A percentile compares a stretch with the other conserved stretches of the same genome.
Evolutionary conservation across 2,329 filamentous ascomycete species (phyloP).

Genomic region (Pyricularia sp.): DNA sequence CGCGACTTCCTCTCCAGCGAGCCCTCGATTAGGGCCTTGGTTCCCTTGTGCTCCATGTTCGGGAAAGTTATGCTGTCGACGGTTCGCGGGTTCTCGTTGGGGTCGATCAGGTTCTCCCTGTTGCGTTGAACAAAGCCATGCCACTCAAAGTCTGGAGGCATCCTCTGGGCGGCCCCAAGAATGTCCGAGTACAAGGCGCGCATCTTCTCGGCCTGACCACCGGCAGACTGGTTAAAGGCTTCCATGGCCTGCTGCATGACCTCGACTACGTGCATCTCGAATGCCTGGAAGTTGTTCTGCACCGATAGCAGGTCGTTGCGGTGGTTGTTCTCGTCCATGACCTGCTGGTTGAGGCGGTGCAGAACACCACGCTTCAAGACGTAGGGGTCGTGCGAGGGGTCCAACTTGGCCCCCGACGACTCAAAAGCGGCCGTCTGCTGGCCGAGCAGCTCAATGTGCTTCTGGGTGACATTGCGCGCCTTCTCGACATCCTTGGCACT

Average conservation of each 20-base stretch:
- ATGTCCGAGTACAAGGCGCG: slow-evolving; percentile 81
- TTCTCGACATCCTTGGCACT: slow-evolving; percentile 87
- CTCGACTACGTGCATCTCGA: slow-evolving; percentile 77
- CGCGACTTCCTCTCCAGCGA: slow-evolving; percentile 84
- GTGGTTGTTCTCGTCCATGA: slow-evolving; percentile 93
- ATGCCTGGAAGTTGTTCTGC: slow-evolving; percentile 82
- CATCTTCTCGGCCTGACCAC: slow-evolving; percentile 72
- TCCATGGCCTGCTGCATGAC: slow-evolving; percentile 76
- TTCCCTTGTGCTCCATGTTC: slow-evolving; percentile 76
- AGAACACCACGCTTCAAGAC: slow-evolving; percentile 72
- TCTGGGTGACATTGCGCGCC: slow-evolving; percentile 76
- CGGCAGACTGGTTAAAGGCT: slow-evolving; percentile 73
- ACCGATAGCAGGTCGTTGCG: slow-evolving; percentile 82
- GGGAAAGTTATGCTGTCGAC: slow-evolving; percentile 72
- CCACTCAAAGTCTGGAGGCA: slow-evolving; percentile 88
- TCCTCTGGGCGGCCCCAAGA: slow-evolving; percentile 62
- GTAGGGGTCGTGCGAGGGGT: slow-evolving; percentile 75
- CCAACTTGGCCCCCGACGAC: slow-evolving; percentile 61
- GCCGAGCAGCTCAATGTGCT: slow-evolving; percentile 89
- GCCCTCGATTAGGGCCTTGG: slow-evolving; percentile 78
- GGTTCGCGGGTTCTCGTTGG: slow-evolving; percentile 61
- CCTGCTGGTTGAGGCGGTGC: slow-evolving; percentile 80
- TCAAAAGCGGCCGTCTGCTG: slow-evolving; percentile 77
- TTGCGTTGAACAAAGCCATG: slow-evolving; percentile 69
- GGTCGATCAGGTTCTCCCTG: slow-evolving; percentile 65